These are phyloP conservation scores for Sarcodon aspratus DNA, from an alignment of 768 basidiomycete species.

Conservation along the genomic window DNA sequence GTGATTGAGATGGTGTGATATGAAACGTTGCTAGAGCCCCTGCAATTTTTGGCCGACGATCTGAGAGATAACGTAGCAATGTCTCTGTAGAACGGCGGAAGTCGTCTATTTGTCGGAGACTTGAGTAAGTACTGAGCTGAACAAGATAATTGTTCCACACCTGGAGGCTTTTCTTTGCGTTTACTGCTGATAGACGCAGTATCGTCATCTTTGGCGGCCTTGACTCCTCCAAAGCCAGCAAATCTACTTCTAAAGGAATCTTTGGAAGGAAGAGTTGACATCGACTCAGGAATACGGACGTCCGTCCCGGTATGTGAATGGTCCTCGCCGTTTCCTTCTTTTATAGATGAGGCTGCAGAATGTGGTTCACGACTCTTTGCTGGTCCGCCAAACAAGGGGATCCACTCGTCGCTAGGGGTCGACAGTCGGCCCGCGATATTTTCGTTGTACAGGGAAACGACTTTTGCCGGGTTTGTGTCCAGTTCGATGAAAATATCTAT, in stretches of 20 bases:
- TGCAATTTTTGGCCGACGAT: conserved; percentile 77
- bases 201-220: conserved; percentile 49
- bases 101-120: conserved; percentile 31
- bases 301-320: conserved; percentile 14
- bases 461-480: conserved; percentile 88
- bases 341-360: background rate
- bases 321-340: conserved; percentile 14
- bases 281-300: conserved; percentile 2
- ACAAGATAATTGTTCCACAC: background rate
- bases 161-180: conserved; percentile 11
- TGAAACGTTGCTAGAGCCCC: conserved; percentile 63
- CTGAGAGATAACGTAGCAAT: conserved; percentile 78
- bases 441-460: conserved; percentile 82
- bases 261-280: background rate
- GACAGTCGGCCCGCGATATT: conserved; percentile 69
- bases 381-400: conserved; percentile 76
- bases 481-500: conserved; percentile 83
- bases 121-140: background rate
- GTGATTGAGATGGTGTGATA: conserved; percentile 59
- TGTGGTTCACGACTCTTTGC: conserved; percentile 9
- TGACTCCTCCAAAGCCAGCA: conserved; percentile 9
- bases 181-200: conserved; percentile 36
- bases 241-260: background rate
- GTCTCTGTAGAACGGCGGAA: conserved; percentile 73
- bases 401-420: conserved; percentile 61